These are phyloP conservation scores for Auricularia heimuer DNA, from an alignment of 768 basidiomycete genomes.

Conservation along the genomic window DNA sequence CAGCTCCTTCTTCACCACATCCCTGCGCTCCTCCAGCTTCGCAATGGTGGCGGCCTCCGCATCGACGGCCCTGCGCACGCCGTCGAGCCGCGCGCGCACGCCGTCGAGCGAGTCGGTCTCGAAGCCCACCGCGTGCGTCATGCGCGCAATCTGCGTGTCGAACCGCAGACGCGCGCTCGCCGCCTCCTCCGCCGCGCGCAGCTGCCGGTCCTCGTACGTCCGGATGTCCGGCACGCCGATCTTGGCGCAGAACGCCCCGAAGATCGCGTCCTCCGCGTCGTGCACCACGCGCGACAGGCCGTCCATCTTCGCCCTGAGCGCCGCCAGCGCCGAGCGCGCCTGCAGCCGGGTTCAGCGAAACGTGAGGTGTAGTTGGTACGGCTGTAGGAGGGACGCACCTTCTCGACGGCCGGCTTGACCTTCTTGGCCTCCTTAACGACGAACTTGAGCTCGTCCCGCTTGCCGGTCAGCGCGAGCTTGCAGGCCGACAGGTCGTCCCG, in stretches of 20 bases:
- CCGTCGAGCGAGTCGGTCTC: constrained; percentile 64
- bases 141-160: constrained; percentile 75
- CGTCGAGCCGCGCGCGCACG: constrained; percentile 51
- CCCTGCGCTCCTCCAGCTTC: constrained; percentile 46
- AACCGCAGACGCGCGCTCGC: constrained; percentile 74
- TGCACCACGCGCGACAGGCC: constrained; percentile 50
- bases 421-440: constrained; percentile 60
- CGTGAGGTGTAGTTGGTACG: background rate
- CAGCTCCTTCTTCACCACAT: constrained; percentile 49
- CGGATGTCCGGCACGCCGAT: constrained; percentile 77
- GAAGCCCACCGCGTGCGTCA: constrained; percentile 81
- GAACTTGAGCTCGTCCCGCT: constrained; percentile 79
- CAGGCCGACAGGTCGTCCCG: constrained; percentile 77
- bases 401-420: constrained; percentile 58
- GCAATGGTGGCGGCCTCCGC: constrained; percentile 45
- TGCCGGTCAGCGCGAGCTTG: constrained; percentile 62
- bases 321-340: constrained; percentile 27
- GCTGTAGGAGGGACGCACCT: constrained; percentile 31
- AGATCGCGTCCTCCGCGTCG: constrained; percentile 71
- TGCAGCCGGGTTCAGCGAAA: background rate
- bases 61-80: constrained; percentile 40
- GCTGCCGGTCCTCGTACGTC: constrained; percentile 87
- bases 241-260: constrained; percentile 63
- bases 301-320: constrained; percentile 45
- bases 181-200: constrained; percentile 82